Percentiles rank a stretch among this genome's conserved stretches.
Evolutionary conservation across 768 basidiomycete genomes (phyloP).

Genomic region (Naematelia aurantialba): DNA sequence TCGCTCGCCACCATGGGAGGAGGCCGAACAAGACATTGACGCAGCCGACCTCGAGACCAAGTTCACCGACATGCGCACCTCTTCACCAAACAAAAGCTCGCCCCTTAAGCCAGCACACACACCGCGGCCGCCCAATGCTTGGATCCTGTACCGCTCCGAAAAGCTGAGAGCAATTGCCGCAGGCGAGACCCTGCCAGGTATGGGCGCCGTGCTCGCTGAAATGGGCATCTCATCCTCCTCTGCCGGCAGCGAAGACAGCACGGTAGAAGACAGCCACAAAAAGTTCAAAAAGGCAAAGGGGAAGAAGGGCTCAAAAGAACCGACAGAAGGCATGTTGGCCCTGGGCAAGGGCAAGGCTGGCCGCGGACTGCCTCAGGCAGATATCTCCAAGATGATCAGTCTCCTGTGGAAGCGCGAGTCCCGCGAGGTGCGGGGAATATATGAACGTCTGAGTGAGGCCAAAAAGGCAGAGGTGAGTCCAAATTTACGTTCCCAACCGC

Average conservation of each 20-base stretch:
- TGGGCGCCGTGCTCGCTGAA: constrained; percentile 30
- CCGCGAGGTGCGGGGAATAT: constrained; percentile 53
- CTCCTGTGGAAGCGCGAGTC: constrained; percentile 63
- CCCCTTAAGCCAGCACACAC: constrained; percentile 7
- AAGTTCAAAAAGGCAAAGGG: constrained; percentile 16
- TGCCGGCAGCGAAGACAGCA: constrained; percentile 6
- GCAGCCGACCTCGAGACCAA: neutral
- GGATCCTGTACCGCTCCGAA: constrained; percentile 74
- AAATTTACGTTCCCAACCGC: no score
- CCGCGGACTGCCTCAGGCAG: constrained; percentile 58
- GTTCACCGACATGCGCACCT: neutral
- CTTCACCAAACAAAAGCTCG: neutral
- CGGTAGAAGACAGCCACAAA: constrained; percentile 17
- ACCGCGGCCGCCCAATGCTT: constrained; percentile 73
- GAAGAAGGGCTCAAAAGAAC: constrained; percentile 32
- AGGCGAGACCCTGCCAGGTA: constrained; percentile 27
- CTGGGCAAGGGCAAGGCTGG: constrained; percentile 35
- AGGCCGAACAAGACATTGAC: constrained; percentile 13
- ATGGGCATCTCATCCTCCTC: constrained; percentile 8
- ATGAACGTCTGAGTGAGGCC: constrained; percentile 42
- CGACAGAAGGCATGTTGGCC: constrained; percentile 27
- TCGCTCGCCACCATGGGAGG: constrained; percentile 19
- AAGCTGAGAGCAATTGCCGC: constrained; percentile 54
- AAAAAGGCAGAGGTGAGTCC: constrained; percentile 50
- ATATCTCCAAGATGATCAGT: constrained; percentile 64